Percentiles rank a stretch among this genome's conserved stretches.
These are phyloP conservation scores for Mariannaea elegans DNA, from an alignment of 2,329 filamentous ascomycete species.

Conservation along the genomic window DNA sequence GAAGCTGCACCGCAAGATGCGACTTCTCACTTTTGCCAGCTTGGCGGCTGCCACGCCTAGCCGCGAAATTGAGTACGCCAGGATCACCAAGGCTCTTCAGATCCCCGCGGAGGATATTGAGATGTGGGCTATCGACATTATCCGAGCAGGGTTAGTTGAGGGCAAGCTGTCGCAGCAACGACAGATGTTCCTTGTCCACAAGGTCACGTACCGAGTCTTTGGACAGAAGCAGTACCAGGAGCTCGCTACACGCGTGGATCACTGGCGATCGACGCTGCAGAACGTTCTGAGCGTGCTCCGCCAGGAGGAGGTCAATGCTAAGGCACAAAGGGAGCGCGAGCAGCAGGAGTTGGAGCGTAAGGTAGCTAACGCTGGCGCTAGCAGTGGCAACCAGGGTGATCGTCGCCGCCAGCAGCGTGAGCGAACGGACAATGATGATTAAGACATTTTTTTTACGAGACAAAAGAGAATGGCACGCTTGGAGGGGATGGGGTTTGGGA, in stretches of 20 bases:
- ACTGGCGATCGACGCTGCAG: conserved; percentile 85
- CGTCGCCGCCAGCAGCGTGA: conserved; percentile 53
- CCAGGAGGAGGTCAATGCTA: conserved; percentile 81
- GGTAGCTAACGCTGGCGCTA: conserved; percentile 55
- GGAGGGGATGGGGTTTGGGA: conserved; percentile 27
- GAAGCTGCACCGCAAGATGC: conserved; percentile 91
- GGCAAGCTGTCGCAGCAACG: conserved; percentile 95
- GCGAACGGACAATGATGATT: conserved; percentile 67
- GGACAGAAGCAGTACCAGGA: conserved; percentile 98
- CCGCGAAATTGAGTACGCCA: conserved; percentile 87
- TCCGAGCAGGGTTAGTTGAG: conserved; percentile 93
- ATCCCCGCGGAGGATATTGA: conserved; percentile 87
- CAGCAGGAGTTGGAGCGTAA: conserved; percentile 76
- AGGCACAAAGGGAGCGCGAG: conserved; percentile 81
- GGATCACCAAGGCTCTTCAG: conserved; percentile 85
- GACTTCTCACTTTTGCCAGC: conserved; percentile 90
- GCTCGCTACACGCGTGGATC: conserved; percentile 87
- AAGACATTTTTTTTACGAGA: conserved; percentile 37
- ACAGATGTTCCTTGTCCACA: conserved; percentile 93
- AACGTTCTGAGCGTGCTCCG: conserved; percentile 82
- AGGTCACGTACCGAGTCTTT: conserved; percentile 95
- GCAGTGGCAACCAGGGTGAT: conserved; percentile 42
- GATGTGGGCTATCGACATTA: conserved; percentile 98
- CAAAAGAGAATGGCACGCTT: conserved; percentile 23
- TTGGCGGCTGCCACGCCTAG: conserved; percentile 84